phyloP scores from a whole-genome alignment of 2,329 filamentous ascomycete genomes.

The Trichoderma oligosporum region DNA sequence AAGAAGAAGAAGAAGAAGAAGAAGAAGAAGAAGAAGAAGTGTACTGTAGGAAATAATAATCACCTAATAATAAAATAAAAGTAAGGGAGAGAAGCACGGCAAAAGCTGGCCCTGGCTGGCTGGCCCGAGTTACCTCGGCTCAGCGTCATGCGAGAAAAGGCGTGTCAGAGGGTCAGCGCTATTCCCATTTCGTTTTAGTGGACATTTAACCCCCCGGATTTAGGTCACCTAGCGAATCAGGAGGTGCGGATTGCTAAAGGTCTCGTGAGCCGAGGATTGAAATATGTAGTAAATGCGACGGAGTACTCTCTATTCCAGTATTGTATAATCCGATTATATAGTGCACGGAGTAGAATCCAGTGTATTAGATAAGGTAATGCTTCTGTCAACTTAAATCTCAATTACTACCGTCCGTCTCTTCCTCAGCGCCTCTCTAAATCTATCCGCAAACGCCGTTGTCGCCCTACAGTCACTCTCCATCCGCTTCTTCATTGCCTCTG shows the following conservation, averaged over 20 bases:
- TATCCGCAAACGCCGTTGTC: conserved; percentile 50
- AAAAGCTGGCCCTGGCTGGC: neutral
- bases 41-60: no score
- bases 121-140: conserved; percentile 26
- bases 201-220: conserved; percentile 3
- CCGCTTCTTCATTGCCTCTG: conserved; percentile 53
- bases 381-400: conserved; percentile 10
- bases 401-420: conserved; percentile 26
- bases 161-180: neutral
- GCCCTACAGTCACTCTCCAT: conserved; percentile 51
- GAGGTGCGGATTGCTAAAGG: conserved; percentile 13
- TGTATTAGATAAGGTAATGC: no score
- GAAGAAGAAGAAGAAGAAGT: neutral
- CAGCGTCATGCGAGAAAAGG: neutral
- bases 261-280: conserved; percentile 3
- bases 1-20: neutral
- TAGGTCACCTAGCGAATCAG: neutral
- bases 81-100: neutral
- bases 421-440: conserved; percentile 48
- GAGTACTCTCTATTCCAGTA: neutral
- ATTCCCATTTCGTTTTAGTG: conserved; percentile 5
- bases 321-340: no score
- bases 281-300: no score
- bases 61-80: neutral
- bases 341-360: neutral